Base-by-base conservation (phyloP, 306 rosid genomes). In the Mimosa bimucronata region DNA sequence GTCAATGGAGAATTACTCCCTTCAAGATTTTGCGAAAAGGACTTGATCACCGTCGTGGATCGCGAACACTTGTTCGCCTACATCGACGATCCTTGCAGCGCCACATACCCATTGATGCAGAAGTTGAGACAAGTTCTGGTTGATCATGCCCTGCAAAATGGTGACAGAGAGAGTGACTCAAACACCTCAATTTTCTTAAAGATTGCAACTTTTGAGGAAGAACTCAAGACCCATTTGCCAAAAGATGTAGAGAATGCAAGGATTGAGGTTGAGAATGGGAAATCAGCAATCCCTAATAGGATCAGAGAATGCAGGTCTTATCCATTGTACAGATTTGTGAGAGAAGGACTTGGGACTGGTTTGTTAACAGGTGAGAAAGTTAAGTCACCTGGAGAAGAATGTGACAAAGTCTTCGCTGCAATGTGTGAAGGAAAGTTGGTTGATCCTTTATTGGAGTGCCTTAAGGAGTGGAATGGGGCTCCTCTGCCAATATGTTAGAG, bases 391-490 rank as follows among this genome's bases (percentile, higher is more conserved):
- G 98, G 97, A 30, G 98, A 94, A 48, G 98, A 92, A 60, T 90
- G 76, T 83, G 98, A 94, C 9, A 92, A 87, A 82, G 94, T 94
- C 0, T 94, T 94, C 87, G 46, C 83, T 1, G 98, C 97, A 38
- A 80, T 94, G 70, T 87, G 89, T 74, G 85, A 76, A 52, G 97
- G 98, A 0, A 91, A 78, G 82, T 66, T 94, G 74, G 89, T 92
- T 75, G 94, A 94, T 45, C 97, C 98, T 1, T 45, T 92, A 82
- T 74, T 94, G 40, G 97, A 88, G 0, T 94, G 98, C 67, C 75
- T 94, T 57, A 86, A 89, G 78, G 92, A 85, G 26, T 94, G 98
- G 98, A 94, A 94, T 81, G 97, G 98, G 73, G 90, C 90, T 84
- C 97, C 98, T 53, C 85, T 94, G 2, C 98, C 98, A 9, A 87